Evolutionary conservation across 2,329 filamentous ascomycete genomes (phyloP), one percentile per base, ranked within the genome.

Genomic region (Aspergillus aculeatinus): DNA sequence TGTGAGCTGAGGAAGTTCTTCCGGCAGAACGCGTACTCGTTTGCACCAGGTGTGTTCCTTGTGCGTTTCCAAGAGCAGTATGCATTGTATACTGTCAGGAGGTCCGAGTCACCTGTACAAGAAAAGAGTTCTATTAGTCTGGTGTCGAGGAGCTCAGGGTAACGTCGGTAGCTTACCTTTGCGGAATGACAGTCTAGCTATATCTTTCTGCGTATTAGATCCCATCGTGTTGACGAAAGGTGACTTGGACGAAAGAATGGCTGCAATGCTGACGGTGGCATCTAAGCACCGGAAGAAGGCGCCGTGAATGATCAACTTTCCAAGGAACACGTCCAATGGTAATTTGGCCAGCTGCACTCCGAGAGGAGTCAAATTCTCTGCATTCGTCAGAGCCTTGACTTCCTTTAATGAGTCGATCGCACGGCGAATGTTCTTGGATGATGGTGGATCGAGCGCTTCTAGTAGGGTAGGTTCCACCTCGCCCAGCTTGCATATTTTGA

Each of bases 401-500:
- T 99, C 95, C 48, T 98, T 86, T 5, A 99, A 84, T 3, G 94
- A 92, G 73, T 98, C 94, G 57, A 99, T 89, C 1, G 95, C 94
- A 39, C 94, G 87, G 25, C 92, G 89, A 51, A 99, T 96, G 67
- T 98, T 99, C 78, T 94, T 96, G 0, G 90, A 83, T 0, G 90
- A 93, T 0, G 95, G 95, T 0, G 94, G 89, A 72, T 99, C 95
- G 16, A 99, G 82, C 3, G 95, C 95, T 74, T 93, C 87, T 23
- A 89, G 85, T 10, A 99, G 82, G 0, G 93, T 97, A 67, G 94
- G 87, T 72, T 98, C 94, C 57, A 98, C 96, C 47, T 91, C 89
- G 11, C 95, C 95, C 48, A 99, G 85, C 71, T 96, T 96, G 81
- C 94, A 99, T 50, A 97, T 96, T 78, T 99, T 99, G 65, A 98